Evolutionary conservation across 805 yeast genomes (phyloP).

Genomic region (Millerozyma acaciae): DNA sequence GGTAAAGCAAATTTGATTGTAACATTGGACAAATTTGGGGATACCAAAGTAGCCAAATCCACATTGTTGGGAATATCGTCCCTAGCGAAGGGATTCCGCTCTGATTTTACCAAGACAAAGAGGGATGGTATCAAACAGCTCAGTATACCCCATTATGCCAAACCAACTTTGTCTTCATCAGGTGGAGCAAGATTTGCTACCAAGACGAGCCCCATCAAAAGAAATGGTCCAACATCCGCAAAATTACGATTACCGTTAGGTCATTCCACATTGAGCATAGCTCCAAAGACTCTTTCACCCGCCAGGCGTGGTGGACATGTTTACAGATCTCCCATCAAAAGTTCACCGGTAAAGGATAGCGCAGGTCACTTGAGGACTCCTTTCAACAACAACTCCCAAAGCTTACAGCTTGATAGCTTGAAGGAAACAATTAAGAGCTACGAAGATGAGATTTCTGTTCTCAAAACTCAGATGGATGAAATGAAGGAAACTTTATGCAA

Average conservation of each 20-base stretch:
- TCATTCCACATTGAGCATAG: no score
- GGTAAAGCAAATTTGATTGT: conserved; percentile 19
- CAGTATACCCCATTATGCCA: conserved; percentile 27
- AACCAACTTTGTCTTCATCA: conserved; percentile 30
- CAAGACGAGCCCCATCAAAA: no score
- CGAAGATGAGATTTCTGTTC: conserved; percentile 9
- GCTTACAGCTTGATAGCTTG: conserved; percentile 7
- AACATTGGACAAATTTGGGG: conserved; percentile 26
- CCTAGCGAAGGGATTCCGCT: conserved; percentile 17
- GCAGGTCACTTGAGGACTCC: no score
- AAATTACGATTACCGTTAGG: no score
- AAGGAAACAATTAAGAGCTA: conserved; percentile 11
- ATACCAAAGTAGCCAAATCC: conserved; percentile 20
- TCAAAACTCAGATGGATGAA: conserved; percentile 10
- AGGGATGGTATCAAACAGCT: neutral
- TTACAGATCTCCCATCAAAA: no score
- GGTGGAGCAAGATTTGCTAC: no score
- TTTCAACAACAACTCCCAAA: conserved; percentile 6
- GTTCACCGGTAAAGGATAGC: no score
- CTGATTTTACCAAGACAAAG: neutral
- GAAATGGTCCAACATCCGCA: no score
- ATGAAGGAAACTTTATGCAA: conserved; percentile 2
- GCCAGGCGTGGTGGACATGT: no score
- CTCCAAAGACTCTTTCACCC: no score
- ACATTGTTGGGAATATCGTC: conserved; percentile 22